Evolutionary conservation across 345 rosid species (phyloP).

Genomic region (Citrus glauca): DNA sequence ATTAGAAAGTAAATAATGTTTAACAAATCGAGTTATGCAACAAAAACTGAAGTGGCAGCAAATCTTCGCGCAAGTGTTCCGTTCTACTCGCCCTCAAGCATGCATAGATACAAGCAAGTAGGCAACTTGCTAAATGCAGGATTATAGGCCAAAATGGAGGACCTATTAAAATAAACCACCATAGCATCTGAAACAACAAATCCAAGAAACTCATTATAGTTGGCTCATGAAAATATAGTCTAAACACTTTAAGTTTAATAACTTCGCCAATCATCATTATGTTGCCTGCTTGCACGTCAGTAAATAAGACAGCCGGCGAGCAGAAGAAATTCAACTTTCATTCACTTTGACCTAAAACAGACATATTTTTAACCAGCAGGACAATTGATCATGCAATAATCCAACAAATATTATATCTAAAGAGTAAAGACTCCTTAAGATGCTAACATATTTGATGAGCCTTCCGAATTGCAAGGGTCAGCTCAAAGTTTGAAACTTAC

Average conservation of each 20-base stretch:
- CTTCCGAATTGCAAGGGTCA: background rate
- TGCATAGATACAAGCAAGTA: no score
- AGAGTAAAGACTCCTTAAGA: background rate
- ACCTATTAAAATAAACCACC: background rate
- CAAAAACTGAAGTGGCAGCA: no score
- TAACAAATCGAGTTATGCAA: no score
- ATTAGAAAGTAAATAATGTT: no score
- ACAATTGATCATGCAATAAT: background rate
- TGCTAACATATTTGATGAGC: background rate
- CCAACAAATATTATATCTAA: background rate
- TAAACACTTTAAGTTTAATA: background rate
- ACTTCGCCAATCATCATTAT: background rate
- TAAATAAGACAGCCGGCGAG: background rate
- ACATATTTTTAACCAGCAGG: background rate
- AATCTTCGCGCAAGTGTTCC: no score
- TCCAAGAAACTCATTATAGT: background rate
- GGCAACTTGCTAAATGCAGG: background rate
- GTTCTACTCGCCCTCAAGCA: no score
- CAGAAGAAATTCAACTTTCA: background rate
- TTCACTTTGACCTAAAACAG: background rate
- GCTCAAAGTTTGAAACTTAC: background rate
- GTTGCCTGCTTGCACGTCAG: background rate
- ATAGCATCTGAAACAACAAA: background rate
- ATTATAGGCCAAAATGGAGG: background rate
- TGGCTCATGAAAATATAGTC: background rate